These are phyloP conservation scores for Aphanoascus verrucosus DNA, from an alignment of 2,329 filamentous ascomycete species.

Conservation along the genomic window DNA sequence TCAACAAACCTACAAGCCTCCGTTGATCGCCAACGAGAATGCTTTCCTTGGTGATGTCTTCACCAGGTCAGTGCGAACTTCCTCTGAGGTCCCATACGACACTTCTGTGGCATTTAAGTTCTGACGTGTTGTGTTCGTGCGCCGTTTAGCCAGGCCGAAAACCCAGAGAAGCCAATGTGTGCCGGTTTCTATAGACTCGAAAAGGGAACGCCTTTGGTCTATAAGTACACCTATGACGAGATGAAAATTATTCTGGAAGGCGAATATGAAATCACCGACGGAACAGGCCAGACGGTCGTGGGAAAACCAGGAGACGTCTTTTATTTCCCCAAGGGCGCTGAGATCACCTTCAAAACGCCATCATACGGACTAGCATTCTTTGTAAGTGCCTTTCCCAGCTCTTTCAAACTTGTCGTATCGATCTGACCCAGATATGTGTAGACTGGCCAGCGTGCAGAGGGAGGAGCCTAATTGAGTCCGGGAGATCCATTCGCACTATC, in stretches of 20 bases:
- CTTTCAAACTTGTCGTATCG: neutral
- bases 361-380: conserved; percentile 53
- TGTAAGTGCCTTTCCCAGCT: conserved; percentile 22
- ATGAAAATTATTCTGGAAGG: conserved; percentile 65
- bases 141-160: conserved; percentile 40
- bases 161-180: conserved; percentile 50
- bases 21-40: conserved; percentile 57
- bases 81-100: neutral
- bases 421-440: neutral
- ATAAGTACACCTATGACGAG: conserved; percentile 60
- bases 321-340: conserved; percentile 55
- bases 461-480: conserved; percentile 6
- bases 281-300: conserved; percentile 49
- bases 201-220: conserved; percentile 56
- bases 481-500: neutral
- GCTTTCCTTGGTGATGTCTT: conserved; percentile 55
- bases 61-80: conserved; percentile 36
- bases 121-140: neutral
- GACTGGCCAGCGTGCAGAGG: conserved; percentile 14
- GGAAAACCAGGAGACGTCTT: conserved; percentile 56
- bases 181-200: conserved; percentile 57
- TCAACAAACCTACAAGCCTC: conserved; percentile 51
- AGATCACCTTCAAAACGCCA: conserved; percentile 55
- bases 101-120: neutral
- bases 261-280: conserved; percentile 53